Base-by-base conservation (phyloP, 371 early-diverging fungal species). In the Rhizomucor miehei region DNA sequence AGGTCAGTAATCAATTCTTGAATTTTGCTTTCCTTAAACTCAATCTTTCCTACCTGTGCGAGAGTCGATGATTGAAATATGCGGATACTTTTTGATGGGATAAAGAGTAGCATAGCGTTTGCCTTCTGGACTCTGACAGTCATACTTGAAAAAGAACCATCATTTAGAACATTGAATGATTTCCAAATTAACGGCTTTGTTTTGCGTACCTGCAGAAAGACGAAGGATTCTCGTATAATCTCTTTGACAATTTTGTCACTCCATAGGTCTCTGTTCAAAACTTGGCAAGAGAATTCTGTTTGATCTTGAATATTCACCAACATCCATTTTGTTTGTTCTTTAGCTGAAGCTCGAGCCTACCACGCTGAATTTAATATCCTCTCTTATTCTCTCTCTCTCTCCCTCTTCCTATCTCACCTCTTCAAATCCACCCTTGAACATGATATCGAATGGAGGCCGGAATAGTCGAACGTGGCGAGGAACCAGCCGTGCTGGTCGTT, bases 231-330 rank as follows among this genome's bases (percentile, higher is more conserved):
- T 40, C 65, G 73, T 40, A 96, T 74, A 13, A 92, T 60, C 4
- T 90, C 89, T 65, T 92, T 88, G 10, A 95, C 88, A 20, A 75
- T 64, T 6, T 55, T 20, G 53, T 91, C 81, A 24, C 87, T 92
- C 97, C 97, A 98, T 41, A 95, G 74, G 77, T 97, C 97, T 41
- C 97, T 81, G 67, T 94, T 94, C 63, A 95, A 62, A 3, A 86
- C 76, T 59, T 95, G 93, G 67, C 95, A 95, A 12, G 83, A 67
- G 65, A 97, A 97, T 52, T 92, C 91, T 0, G 84, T 68, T 1
- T 84, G 79, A 52, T 94, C 89, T 52, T 95, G 93, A 24, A 96
- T 75, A 47, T 93, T 94, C 20, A 96, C 78, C 63, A 98, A 68
- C 37, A 98, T 58, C 94, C 93, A 95, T 60, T 88, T 92, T 23